Conservation (phyloP, 768 basidiomycete genomes). For the Lactarius trivialis region DNA sequence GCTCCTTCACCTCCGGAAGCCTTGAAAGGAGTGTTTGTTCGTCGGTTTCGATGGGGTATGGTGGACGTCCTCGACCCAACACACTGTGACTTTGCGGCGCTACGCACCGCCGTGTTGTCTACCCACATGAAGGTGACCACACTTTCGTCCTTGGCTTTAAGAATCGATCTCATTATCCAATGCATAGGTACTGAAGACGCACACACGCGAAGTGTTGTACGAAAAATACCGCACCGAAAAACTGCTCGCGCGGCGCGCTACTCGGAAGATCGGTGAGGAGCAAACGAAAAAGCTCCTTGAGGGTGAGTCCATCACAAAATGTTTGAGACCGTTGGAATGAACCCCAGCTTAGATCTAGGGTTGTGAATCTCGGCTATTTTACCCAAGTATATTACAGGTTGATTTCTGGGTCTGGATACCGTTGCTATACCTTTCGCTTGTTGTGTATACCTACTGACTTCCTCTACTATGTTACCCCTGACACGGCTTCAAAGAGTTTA, state of each 20-base stretch:
- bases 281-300: conserved; percentile 66
- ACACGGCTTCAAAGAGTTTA: background rate
- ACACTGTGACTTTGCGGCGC: conserved; percentile 82
- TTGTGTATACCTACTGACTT: conserved; percentile 8
- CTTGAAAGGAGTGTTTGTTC: conserved; percentile 65
- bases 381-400: background rate
- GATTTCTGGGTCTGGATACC: conserved; percentile 15
- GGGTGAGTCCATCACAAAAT: conserved; percentile 39
- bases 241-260: conserved; percentile 78
- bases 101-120: conserved; percentile 77
- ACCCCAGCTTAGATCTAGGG: conserved; percentile 13
- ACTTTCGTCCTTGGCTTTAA: background rate
- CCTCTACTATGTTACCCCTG: background rate
- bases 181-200: conserved; percentile 64
- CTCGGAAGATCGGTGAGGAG: conserved; percentile 68
- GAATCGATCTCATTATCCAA: conserved; percentile 7
- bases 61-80: conserved; percentile 80
- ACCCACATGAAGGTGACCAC: conserved; percentile 74
- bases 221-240: conserved; percentile 92
- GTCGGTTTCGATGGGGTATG: conserved; percentile 84
- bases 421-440: conserved; percentile 1
- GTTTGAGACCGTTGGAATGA: background rate
- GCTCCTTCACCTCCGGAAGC: conserved; percentile 55
- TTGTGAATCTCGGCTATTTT: conserved; percentile 3
- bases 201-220: conserved; percentile 85